Conservation (phyloP, 164 flowering plant species). For the Chimonanthus salicifolius region DNA sequence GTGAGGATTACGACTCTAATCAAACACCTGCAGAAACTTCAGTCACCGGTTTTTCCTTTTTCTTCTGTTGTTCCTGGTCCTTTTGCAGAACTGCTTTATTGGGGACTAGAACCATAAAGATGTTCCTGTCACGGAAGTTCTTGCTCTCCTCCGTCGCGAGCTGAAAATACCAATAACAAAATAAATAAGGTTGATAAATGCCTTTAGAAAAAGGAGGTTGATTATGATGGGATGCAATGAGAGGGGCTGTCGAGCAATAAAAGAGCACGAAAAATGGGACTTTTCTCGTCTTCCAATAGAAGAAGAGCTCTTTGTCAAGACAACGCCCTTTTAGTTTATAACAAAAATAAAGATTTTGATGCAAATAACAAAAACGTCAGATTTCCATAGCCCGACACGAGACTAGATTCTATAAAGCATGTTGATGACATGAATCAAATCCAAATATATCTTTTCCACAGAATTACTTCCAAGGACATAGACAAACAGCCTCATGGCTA, state of each 20-base stretch:
- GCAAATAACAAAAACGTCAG: too few species aligned
- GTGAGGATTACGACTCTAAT: constrained; percentile 2
- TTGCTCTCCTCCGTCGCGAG: constrained; percentile 73
- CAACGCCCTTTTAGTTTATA: too few species aligned
- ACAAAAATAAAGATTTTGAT: too few species aligned
- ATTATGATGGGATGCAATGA: neutral
- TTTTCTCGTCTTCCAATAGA: too few species aligned
- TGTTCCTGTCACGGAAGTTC: constrained; percentile 60
- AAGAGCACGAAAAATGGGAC: too few species aligned
- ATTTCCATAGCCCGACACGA: too few species aligned
- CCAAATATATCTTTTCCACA: neutral
- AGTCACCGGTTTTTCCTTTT: constrained; percentile 37
- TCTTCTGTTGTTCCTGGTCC: constrained; percentile 61
- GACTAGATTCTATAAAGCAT: neutral
- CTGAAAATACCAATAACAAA: constrained; percentile 30
- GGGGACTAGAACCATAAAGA: constrained; percentile 61
- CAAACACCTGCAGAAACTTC: constrained; percentile 57
- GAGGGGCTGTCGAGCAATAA: neutral
- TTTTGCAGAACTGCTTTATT: constrained; percentile 57
- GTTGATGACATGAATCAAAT: neutral
- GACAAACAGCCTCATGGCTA: too few species aligned
- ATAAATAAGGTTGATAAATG: neutral
- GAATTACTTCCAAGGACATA: too few species aligned
- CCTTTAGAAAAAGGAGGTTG: neutral
- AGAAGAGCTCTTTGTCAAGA: too few species aligned